phyloP scores from a whole-genome alignment of 257 asterid genomes.

The Gentiana dahurica region DNA sequence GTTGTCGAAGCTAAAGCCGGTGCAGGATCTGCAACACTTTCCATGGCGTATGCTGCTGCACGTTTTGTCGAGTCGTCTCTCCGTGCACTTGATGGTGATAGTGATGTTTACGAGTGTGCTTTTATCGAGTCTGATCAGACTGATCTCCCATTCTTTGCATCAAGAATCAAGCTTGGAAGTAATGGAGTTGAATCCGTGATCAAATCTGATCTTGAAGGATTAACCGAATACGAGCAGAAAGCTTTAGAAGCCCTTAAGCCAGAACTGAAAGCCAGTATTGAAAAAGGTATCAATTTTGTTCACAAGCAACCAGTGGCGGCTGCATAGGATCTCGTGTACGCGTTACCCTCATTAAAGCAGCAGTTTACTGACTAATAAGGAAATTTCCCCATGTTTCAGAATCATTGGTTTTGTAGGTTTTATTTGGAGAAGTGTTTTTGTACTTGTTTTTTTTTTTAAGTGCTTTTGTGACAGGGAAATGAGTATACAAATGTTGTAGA shows the following conservation, averaged over 20 bases:
- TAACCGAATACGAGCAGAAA: slow-evolving; percentile 63
- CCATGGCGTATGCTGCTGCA: slow-evolving; percentile 93
- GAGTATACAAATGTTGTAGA: slow-evolving; percentile 29
- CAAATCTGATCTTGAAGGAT: slow-evolving; percentile 57
- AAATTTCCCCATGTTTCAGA: slow-evolving; percentile 11
- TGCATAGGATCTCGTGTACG: slow-evolving; percentile 24
- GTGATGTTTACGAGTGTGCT: slow-evolving; percentile 70
- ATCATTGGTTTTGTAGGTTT: slow-evolving; percentile 42
- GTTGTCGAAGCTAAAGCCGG: slow-evolving; percentile 95
- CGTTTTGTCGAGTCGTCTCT: slow-evolving; percentile 81
- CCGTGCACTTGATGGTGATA: slow-evolving; percentile 77
- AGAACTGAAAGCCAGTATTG: slow-evolving; percentile 74
- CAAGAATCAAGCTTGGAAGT: slow-evolving; percentile 70
- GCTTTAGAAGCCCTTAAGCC: slow-evolving; percentile 76
- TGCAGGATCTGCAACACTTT: slow-evolving; percentile 88
- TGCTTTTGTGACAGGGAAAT: slow-evolving; percentile 19
- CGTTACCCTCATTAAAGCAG: slow-evolving; percentile 4
- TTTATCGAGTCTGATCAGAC: slow-evolving; percentile 55
- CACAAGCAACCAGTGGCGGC: slow-evolving; percentile 55
- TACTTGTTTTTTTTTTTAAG: slow-evolving; percentile 2
- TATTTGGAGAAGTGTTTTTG: slow-evolving; percentile 9
- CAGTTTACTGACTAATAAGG: slow-evolving; percentile 22
- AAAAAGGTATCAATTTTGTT: slow-evolving; percentile 62
- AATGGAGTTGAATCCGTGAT: slow-evolving; percentile 73
- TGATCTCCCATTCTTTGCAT: slow-evolving; percentile 82